A percentile compares a stretch with the other conserved stretches of the same genome.
These are phyloP conservation scores for Apiospora phragmitis DNA, from an alignment of 2,329 filamentous ascomycete species.

Conservation along the genomic window DNA sequence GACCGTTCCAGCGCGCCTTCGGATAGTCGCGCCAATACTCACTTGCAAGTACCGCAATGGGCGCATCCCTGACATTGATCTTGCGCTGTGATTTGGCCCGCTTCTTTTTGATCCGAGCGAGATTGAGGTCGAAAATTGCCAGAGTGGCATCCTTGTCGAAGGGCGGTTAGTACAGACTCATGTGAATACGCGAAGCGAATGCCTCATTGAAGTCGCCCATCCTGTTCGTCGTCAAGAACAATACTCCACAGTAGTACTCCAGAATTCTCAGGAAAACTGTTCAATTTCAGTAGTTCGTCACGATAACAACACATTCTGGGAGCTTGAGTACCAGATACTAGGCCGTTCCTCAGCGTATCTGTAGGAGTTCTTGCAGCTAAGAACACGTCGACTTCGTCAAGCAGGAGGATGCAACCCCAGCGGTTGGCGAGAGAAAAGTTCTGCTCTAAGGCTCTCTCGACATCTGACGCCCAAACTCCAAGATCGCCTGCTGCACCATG, in stretches of 20 bases:
- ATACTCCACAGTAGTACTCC: constrained; percentile 14
- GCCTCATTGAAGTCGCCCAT: constrained; percentile 12
- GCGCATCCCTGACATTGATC: constrained; percentile 14
- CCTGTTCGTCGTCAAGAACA: constrained; percentile 12
- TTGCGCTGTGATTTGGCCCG: background rate
- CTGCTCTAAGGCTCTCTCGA: background rate
- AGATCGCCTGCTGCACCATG: background rate
- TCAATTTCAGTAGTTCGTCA: background rate
- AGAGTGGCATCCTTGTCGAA: background rate
- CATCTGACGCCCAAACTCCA: background rate
- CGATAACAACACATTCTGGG: background rate
- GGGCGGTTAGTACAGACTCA: constrained; percentile 8
- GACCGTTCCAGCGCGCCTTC: constrained; percentile 22
- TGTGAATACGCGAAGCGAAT: constrained; percentile 13
- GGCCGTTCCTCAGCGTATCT: constrained; percentile 16
- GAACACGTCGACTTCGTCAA: constrained; percentile 32
- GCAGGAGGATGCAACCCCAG: constrained; percentile 20
- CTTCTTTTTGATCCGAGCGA: background rate
- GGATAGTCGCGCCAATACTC: constrained; percentile 14
- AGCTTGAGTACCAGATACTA: constrained; percentile 11
- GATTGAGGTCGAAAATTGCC: background rate
- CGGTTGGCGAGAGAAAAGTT: background rate
- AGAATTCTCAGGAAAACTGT: constrained; percentile 19
- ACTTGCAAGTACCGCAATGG: constrained; percentile 15
- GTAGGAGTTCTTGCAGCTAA: constrained; percentile 32